phyloP scores from a whole-genome alignment of 1,284 basidiomycete genomes.

The Fomitopsis pinicola region DNA sequence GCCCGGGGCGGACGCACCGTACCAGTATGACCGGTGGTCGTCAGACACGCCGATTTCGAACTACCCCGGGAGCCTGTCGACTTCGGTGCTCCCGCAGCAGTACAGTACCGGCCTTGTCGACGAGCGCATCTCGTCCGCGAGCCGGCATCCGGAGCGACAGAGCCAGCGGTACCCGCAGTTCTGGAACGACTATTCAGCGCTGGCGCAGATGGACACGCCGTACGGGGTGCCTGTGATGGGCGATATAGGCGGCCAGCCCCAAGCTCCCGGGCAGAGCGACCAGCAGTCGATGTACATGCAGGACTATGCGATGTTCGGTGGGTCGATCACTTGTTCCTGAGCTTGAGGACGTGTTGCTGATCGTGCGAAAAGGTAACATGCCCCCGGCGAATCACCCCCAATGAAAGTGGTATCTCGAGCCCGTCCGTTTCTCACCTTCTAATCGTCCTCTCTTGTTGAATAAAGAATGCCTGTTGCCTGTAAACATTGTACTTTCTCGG shows the following conservation, averaged over 20 bases:
- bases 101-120: constrained; percentile 67
- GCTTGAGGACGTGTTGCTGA: background rate
- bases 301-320: constrained; percentile 31
- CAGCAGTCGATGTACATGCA: constrained; percentile 24
- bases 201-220: constrained; percentile 48
- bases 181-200: constrained; percentile 59
- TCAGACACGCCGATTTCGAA: constrained; percentile 32
- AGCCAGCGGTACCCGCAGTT: constrained; percentile 44
- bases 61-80: constrained; percentile 47
- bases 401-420: background rate
- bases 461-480: background rate
- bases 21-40: constrained; percentile 49
- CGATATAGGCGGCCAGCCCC: constrained; percentile 21
- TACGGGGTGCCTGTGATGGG: constrained; percentile 31
- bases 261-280: constrained; percentile 14
- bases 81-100: constrained; percentile 62
- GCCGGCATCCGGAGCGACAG: constrained; percentile 18
- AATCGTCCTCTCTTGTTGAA: background rate
- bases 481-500: constrained; percentile 4
- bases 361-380: constrained; percentile 13
- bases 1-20: constrained; percentile 18
- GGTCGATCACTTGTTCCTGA: constrained; percentile 11
- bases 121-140: constrained; percentile 20
- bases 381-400: constrained; percentile 17
- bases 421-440: background rate